A percentile compares a stretch with the other conserved stretches of the same genome.
Evolutionary conservation across 2,329 filamentous ascomycete genomes (phyloP).

Genomic region (Tolypocladium guangdongense): DNA sequence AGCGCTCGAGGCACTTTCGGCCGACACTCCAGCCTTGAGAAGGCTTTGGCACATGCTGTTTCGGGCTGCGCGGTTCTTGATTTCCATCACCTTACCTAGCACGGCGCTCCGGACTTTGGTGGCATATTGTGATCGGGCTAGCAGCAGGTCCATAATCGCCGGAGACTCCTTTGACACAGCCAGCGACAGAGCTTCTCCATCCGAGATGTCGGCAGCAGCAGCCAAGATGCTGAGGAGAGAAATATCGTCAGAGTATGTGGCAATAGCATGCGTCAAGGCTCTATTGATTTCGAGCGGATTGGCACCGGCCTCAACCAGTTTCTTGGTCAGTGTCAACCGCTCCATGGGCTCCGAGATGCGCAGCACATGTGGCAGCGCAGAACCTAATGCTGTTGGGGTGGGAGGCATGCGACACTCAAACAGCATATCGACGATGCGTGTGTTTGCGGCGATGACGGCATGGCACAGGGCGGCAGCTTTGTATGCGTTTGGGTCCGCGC

Average conservation of each 20-base stretch:
- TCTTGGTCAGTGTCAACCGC: slow-evolving; percentile 37
- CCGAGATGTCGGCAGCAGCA: slow-evolving; percentile 34
- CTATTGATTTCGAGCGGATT: slow-evolving; percentile 35
- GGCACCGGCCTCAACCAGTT: slow-evolving; percentile 38
- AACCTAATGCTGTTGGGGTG: slow-evolving; percentile 31
- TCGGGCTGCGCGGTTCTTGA: slow-evolving; percentile 27
- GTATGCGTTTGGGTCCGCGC: slow-evolving; percentile 43
- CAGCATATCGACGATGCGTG: slow-evolving; percentile 36
- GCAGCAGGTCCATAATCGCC: slow-evolving; percentile 35
- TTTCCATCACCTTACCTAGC: slow-evolving; percentile 31
- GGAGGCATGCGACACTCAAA: slow-evolving; percentile 26
- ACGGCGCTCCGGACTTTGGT: slow-evolving; percentile 26
- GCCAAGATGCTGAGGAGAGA: slow-evolving; percentile 35
- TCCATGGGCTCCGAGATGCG: slow-evolving; percentile 39
- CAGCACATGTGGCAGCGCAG: slow-evolving; percentile 40
- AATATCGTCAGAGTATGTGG: slow-evolving; percentile 34
- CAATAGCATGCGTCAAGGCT: slow-evolving; percentile 40
- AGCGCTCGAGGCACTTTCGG: slow-evolving; percentile 35
- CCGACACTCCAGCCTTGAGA: slow-evolving; percentile 33
- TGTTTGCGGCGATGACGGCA: slow-evolving; percentile 35
- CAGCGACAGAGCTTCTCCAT: slow-evolving; percentile 36
- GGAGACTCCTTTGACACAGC: slow-evolving; percentile 34
- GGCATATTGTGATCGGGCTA: slow-evolving; percentile 25
- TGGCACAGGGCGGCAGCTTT: slow-evolving; percentile 39
- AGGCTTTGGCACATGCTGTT: slow-evolving; percentile 33